Evolutionary conservation across 2,329 filamentous ascomycete species (phyloP), one percentile per base, ranked within the genome.

Genomic region (Xylaria sp.): DNA sequence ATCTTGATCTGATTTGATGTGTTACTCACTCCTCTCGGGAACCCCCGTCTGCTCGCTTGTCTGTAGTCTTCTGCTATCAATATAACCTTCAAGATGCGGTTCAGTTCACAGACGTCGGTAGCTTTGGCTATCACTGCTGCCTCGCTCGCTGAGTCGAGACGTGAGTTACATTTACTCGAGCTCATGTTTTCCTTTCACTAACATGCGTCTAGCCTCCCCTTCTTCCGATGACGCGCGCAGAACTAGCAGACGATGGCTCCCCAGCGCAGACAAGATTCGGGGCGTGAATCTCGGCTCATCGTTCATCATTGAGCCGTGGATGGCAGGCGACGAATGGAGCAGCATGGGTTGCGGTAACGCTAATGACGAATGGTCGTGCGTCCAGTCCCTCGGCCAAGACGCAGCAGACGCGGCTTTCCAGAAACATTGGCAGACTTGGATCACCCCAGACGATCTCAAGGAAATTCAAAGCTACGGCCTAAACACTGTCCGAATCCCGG

Each of bases 241-340:
- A n/a, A 50, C 20, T 1, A 23, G 43, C 43, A 69, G 50, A 57
- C 63, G 67, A 60, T 69, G 67, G 67, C 56, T 69, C 0, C 67
- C 64, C 6, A 5, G 60, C 12, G 23, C 56, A 20, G 70, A 72
- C 50, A 75, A 75, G 65, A 67, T 76, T 48, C 72, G 76, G 9
- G 84, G 84, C 23, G 83, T 86, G 32, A 85, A 86, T 68, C 77
- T 86, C n/a, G 83, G 84, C 25, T 82, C 82, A 2, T 79, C 81
- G n/a, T 86, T 86, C 72, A 77, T 85, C 62, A 75, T 84, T 45
- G 84, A 86, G 74, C 82, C 81, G n/a, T 86, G 83, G 84, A 82
- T 86, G 67, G 77, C 79, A 79, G 36, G 61, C 67, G 74, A 78
- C 41, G 79, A 79, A 62, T 86, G 84, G 83, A 75, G 63, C 15